A percentile compares a stretch with the other conserved stretches of the same genome.
These are phyloP conservation scores for Phytopythium ostracodes DNA, from an alignment of 352 stramenopile species.

Conservation along the genomic window DNA sequence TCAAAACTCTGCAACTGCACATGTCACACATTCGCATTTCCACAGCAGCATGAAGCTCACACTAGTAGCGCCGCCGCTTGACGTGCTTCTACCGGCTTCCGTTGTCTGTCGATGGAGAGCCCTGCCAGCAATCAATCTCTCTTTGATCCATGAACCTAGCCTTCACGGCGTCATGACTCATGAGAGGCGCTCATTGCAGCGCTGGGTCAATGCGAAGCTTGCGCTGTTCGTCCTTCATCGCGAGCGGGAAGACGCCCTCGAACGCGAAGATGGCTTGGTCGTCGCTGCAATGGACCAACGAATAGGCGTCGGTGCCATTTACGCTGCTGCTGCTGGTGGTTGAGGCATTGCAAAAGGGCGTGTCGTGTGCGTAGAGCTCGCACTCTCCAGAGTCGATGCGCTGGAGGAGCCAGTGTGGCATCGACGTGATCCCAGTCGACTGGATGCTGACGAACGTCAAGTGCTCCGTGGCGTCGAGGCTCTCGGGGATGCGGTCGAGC, in stretches of 20 bases:
- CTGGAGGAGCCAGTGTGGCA: constrained; percentile 14
- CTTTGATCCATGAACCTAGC: too few relatives aligned
- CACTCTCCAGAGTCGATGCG: not conserved
- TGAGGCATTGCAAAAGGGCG: constrained; percentile 13
- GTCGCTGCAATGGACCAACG: constrained; percentile 2
- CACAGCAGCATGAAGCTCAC: not conserved
- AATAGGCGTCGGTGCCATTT: not conserved
- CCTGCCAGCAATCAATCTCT: too few relatives aligned
- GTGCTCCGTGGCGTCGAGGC: constrained; percentile 4
- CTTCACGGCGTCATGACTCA: too few relatives aligned
- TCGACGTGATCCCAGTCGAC: constrained; percentile 9
- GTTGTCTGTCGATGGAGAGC: too few relatives aligned
- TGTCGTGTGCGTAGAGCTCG: constrained; percentile 11
- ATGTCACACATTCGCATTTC: not conserved
- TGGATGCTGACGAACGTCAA: constrained; percentile 16
- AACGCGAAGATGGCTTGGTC: constrained; percentile 8
- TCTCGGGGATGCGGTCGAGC: constrained; percentile 11
- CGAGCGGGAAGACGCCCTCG: constrained; percentile 20
- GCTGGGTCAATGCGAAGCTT: not conserved
- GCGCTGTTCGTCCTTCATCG: constrained; percentile 11
- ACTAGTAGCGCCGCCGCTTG: too few relatives aligned
- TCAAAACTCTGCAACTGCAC: not conserved
- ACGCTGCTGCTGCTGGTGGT: not conserved
- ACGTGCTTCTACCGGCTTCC: too few relatives aligned
- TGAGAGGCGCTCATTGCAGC: not conserved